Percentiles rank a stretch among this genome's conserved stretches.
Conservation (phyloP, 2,329 filamentous ascomycete genomes). For the Colletotrichum cuscutae region DNA sequence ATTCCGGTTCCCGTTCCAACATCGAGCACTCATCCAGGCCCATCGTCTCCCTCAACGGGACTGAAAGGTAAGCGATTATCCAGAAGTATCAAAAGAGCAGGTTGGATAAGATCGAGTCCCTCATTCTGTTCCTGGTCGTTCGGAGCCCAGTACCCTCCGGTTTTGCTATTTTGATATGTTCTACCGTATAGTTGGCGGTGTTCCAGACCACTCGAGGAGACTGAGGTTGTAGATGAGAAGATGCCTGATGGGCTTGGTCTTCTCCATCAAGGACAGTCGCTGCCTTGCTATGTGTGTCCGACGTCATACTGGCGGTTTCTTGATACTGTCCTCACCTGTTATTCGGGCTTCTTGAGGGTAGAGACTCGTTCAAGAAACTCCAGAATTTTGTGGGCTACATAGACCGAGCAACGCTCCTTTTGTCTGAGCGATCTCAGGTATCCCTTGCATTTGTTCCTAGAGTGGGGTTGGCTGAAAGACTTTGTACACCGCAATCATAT, state of each 20-base stretch:
- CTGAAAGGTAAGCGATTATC: not conserved
- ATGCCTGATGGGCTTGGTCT: not conserved
- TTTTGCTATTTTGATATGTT: not conserved
- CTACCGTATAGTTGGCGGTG: not conserved
- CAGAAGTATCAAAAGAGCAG: not conserved
- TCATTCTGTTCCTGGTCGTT: not conserved
- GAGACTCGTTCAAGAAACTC: not conserved
- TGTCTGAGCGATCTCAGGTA: not conserved
- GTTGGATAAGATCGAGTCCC: not conserved
- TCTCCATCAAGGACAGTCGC: not conserved
- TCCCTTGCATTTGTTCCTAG: not conserved
- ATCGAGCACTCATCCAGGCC: not conserved
- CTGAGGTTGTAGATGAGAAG: not conserved
- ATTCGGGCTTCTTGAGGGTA: not conserved
- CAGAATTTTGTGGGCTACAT: not conserved
- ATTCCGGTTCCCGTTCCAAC: not conserved
- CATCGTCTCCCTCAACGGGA: not conserved
- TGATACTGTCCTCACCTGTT: not conserved
- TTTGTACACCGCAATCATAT: slow-evolving; percentile 43
- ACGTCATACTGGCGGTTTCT: not conserved
- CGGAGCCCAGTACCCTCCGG: not conserved
- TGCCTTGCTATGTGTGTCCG: not conserved
- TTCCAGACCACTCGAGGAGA: not conserved
- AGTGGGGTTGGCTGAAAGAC: not conserved
- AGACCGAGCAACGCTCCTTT: too few species aligned